phyloP scores from a whole-genome alignment of 78 protist genomes.

The Dictyostelium purpureum region DNA sequence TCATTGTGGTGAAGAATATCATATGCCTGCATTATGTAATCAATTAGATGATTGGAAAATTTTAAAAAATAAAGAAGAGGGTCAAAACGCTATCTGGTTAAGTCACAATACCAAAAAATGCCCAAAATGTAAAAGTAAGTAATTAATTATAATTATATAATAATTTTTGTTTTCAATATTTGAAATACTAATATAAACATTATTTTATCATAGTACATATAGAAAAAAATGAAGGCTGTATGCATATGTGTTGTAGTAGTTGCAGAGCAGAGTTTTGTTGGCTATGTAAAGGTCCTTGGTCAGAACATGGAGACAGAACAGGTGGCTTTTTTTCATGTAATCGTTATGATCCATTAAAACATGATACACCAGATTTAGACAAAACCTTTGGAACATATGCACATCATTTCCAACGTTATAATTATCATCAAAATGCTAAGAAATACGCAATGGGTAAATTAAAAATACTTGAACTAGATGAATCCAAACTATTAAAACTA shows the following conservation, averaged over 20 bases:
- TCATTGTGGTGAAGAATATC: conserved; percentile 56
- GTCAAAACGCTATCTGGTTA: conserved; percentile 36
- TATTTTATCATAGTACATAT: not conserved
- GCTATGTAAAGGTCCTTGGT: conserved; percentile 81
- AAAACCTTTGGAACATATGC: conserved; percentile 47
- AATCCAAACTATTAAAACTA: not conserved
- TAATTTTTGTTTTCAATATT: not conserved
- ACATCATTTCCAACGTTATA: conserved; percentile 34
- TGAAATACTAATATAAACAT: not conserved
- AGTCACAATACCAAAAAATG: conserved; percentile 54
- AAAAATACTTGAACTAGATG: not conserved
- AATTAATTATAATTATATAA: too few relatives aligned
- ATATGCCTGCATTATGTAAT: conserved; percentile 4
- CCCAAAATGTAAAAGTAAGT: conserved; percentile 37
- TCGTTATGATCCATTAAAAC: conserved; percentile 62
- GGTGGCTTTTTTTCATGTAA: conserved; percentile 83
- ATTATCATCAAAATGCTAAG: conserved; percentile 51
- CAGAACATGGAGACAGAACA: conserved; percentile 70
- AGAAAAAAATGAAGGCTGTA: conserved; percentile 78
- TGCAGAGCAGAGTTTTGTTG: conserved; percentile 80
- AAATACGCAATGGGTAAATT: conserved; percentile 15
- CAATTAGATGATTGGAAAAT: conserved; percentile 48
- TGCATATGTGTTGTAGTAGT: conserved; percentile 60
- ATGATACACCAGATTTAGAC: conserved; percentile 27
- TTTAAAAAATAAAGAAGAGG: conserved; percentile 46